Base-by-base conservation (phyloP, 805 yeast genomes). In the Saturnispora hagleri region DNA sequence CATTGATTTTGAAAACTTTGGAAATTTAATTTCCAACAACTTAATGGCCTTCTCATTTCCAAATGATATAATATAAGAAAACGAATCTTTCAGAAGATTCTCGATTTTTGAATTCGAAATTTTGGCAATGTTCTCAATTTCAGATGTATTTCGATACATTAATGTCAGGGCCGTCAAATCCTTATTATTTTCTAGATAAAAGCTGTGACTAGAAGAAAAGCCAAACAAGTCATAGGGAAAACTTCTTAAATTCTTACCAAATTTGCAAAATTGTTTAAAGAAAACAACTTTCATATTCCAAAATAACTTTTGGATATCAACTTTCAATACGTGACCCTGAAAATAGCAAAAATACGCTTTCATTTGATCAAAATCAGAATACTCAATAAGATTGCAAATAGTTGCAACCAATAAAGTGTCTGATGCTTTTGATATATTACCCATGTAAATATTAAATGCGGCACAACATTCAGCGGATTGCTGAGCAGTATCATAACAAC, bases 181-280 rank as follows among this genome's bases (percentile, higher is more conserved):
- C 24, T 60, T 61, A 49, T 64, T 66, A 54, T 70, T 71, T 1
- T 63, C 63, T 8, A 36, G 20, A 5, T 71, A 33, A 54, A 78
- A 75, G 1, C 66, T 66, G 2, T 50, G 42, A 3, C 53, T 51
- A 9, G 59, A 58, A 1, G 51, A 18, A 55, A 68, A 76, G 0
- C 68, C 77, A 57, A 79, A 71, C 1, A 74, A 51, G 0, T 52
- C 53, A 50, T 44, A 70, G 0, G 82, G 83, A 54, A 78, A 76
- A 1, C 57, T 56, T 0, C 53, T 50, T 13, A 76, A 53, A 3
- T 60, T 56, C 12, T 57, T 45, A 3, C 65, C 62, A 49, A 64
- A 66, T n/a, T 62, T 60, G 60, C 66, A 64, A 81, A 82, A 79
- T 20, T 65, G 65, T 51, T 67, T 72, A 46, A 79, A 60, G 3